A percentile compares a stretch with the other conserved stretches of the same genome.
Evolutionary conservation across 371 early-diverging fungal genomes (phyloP).

Genomic region (Dichotomocladium elegans): DNA sequence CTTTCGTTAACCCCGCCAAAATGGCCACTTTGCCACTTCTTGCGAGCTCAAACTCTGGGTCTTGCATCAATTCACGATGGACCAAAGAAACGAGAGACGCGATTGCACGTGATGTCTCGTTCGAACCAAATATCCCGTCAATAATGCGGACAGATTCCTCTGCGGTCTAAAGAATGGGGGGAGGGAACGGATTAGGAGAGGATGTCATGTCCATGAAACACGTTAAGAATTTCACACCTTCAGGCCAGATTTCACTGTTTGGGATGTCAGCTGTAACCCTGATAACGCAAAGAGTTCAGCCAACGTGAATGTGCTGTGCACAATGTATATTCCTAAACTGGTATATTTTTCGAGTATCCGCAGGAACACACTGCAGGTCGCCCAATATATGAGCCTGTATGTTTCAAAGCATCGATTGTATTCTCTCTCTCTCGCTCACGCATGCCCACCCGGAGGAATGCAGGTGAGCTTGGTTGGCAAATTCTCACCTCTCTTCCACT

Average conservation of each 20-base stretch:
- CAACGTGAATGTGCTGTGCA: constrained; percentile 71
- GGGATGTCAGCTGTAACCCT: constrained; percentile 73
- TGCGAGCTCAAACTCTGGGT: constrained; percentile 62
- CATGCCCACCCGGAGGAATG: constrained; percentile 5
- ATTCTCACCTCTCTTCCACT: constrained; percentile 9
- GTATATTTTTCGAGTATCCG: constrained; percentile 69
- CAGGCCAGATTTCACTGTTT: constrained; percentile 67
- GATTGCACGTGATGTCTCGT: constrained; percentile 84
- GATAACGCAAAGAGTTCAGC: constrained; percentile 78
- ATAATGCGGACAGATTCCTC: constrained; percentile 88
- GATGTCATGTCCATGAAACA: background rate
- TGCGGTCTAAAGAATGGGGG: constrained; percentile 50
- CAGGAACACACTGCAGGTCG: constrained; percentile 38
- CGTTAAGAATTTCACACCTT: constrained; percentile 34
- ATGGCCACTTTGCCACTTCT: constrained; percentile 67
- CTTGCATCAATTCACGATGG: constrained; percentile 69
- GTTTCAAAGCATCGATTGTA: no score
- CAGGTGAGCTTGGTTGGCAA: constrained; percentile 6
- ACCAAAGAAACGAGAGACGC: constrained; percentile 80
- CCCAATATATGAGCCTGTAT: background rate
- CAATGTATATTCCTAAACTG: constrained; percentile 61
- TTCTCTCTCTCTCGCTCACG: no score
- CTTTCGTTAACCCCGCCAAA: constrained; percentile 73
- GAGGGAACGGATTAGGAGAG: constrained; percentile 1
- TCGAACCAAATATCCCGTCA: constrained; percentile 90